Evolutionary conservation across 495 filamentous ascomycete genomes (phyloP).

Genomic region (Chaetomidium leptoderma): DNA sequence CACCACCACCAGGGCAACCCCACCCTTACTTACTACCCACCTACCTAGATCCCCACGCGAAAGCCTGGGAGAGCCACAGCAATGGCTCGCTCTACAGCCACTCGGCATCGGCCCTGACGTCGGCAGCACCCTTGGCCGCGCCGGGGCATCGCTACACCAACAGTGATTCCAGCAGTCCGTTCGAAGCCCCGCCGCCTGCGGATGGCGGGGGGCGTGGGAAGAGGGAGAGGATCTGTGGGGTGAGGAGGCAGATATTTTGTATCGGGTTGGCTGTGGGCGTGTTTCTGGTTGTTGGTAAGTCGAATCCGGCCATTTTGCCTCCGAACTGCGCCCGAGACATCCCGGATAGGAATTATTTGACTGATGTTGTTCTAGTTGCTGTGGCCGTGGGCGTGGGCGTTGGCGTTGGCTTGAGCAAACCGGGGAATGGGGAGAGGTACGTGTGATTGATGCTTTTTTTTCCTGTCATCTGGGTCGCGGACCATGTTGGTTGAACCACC

Average conservation of each 20-base stretch:
- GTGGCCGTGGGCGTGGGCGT: slow-evolving; percentile 17
- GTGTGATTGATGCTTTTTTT: too few species aligned
- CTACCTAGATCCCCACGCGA: background rate
- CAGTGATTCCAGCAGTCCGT: slow-evolving; percentile 6
- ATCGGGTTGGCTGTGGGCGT: slow-evolving; percentile 1
- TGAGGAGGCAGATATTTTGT: slow-evolving; percentile 9
- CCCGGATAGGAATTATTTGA: too few species aligned
- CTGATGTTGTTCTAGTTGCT: too few species aligned
- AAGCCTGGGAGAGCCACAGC: background rate
- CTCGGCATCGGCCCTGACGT: too few species aligned
- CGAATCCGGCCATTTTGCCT: too few species aligned
- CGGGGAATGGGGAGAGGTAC: background rate
- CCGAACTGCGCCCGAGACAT: too few species aligned
- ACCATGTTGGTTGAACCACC: too few species aligned
- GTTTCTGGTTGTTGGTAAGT: slow-evolving; percentile 8
- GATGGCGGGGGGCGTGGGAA: background rate
- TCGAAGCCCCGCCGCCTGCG: background rate
- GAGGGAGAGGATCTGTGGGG: slow-evolving; percentile 6
- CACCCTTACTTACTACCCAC: background rate
- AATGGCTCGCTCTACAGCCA: too few species aligned
- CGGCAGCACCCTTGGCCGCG: background rate
- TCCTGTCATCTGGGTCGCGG: too few species aligned
- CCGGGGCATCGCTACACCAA: background rate
- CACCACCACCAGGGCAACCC: background rate
- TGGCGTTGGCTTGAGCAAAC: background rate